These are phyloP conservation scores for Mortierella sp. DNA, from an alignment of 371 early-diverging fungal genomes.

Conservation along the genomic window DNA sequence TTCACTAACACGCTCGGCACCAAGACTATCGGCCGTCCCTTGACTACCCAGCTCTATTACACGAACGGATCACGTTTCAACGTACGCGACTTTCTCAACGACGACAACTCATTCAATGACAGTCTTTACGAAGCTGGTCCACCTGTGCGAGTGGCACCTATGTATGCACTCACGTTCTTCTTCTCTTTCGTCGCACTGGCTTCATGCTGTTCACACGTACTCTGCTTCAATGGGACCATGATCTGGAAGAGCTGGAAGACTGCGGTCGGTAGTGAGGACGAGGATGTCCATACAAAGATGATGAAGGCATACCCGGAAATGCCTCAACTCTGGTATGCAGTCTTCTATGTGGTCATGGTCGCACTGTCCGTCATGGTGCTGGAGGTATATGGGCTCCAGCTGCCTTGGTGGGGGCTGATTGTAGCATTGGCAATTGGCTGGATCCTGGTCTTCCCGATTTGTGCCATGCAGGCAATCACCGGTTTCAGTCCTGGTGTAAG, in stretches of 20 bases:
- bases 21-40: slow-evolving; percentile 58
- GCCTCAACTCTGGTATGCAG: slow-evolving; percentile 77
- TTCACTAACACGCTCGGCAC: slow-evolving; percentile 68
- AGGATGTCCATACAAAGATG: slow-evolving; percentile 54
- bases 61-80: too few species aligned
- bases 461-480: slow-evolving; percentile 75
- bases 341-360: slow-evolving; percentile 65
- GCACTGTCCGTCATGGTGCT: slow-evolving; percentile 65
- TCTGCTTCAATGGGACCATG: slow-evolving; percentile 58
- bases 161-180: slow-evolving; percentile 77
- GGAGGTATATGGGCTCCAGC: slow-evolving; percentile 64
- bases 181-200: slow-evolving; percentile 66
- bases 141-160: slow-evolving; percentile 78
- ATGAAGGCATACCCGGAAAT: slow-evolving; percentile 64
- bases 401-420: slow-evolving; percentile 76
- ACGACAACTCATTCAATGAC: too few species aligned
- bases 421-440: slow-evolving; percentile 70
- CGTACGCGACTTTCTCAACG: too few species aligned
- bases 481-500: slow-evolving; percentile 75
- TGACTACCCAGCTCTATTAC: slow-evolving; percentile 8
- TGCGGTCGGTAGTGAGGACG: slow-evolving; percentile 5
- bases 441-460: slow-evolving; percentile 78
- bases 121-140: slow-evolving; percentile 5
- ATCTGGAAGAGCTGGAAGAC: slow-evolving; percentile 35
- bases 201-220: slow-evolving; percentile 53